Base-by-base conservation (phyloP, 495 filamentous ascomycete genomes). In the Lepraria neglecta region DNA sequence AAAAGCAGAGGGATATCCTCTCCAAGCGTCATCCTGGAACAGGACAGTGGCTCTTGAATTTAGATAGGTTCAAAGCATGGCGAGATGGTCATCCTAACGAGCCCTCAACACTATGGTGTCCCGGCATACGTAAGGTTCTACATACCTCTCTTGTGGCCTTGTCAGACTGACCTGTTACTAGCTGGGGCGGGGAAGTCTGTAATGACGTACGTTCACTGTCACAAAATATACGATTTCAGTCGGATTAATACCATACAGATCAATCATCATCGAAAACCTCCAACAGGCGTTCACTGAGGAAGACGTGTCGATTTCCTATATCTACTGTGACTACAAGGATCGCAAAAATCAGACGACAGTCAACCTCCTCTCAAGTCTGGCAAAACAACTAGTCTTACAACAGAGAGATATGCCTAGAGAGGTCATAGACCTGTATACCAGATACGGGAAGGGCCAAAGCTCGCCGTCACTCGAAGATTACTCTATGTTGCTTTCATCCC, bases 261-360 rank as follows among this genome's bases (percentile, higher is more conserved):
- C 73, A 6, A 68, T 75, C 19, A 65, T 76, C 4, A 62, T 78
- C 17, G 65, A 78, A 12, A 45, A 75, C 17, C 69, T 79, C 3
- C 43, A 48, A 21, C 48, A 31, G 27, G 12, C 51, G 24, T 71
- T 70, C 44, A 3, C 47, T 0, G 56, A 63, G 31, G 42, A 67
- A 27, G 4, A 50, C 4, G 65, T 73, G 15, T 65, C 64, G 12
- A 58, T 75, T 46, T 68, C 76, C 0, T 76, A 70, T 62, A 58
- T 76, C 27, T 79, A 81, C 59, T 79, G 71, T 65, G 71, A 76
- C 51, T 76, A 72, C 60, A 60, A 61, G 11, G 65, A 68, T 11
- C 57, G 64, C 21, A 52, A 71, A 21, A 66, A 73, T 3, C 47
- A 76, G 53, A 71, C 43, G 0, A 30, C 42, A 9, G 19, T 44